phyloP scores from a whole-genome alignment of 2,329 filamentous ascomycete genomes.

The Coniochaeta prunicola region DNA sequence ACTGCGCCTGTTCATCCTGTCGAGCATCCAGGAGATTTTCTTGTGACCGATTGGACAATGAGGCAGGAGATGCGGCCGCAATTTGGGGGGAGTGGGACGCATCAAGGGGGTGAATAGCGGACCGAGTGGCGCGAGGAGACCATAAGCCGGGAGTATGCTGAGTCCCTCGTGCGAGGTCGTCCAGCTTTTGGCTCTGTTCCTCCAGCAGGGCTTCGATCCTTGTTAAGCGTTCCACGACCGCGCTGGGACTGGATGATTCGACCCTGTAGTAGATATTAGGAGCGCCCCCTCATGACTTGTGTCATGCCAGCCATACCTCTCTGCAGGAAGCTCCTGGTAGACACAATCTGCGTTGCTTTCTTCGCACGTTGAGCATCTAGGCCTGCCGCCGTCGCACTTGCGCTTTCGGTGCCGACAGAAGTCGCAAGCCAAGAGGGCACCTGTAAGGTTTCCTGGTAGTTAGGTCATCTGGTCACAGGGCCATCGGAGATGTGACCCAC shows the following conservation, averaged over 20 bases:
- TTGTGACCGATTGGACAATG: slow-evolving; percentile 6
- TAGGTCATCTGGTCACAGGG: slow-evolving; percentile 2
- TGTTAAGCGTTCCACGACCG: slow-evolving; percentile 27
- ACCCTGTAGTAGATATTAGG: slow-evolving; percentile 16
- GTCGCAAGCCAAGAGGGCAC: slow-evolving; percentile 31
- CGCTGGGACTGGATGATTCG: slow-evolving; percentile 24
- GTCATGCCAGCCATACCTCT: slow-evolving; percentile 16
- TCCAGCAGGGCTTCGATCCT: slow-evolving; percentile 26
- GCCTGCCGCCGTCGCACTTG: slow-evolving; percentile 6
- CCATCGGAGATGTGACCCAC: slow-evolving; percentile 12
- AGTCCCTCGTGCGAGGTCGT: slow-evolving; percentile 7
- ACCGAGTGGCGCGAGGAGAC: neutral
- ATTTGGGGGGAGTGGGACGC: neutral
- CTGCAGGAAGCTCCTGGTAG: slow-evolving; percentile 10
- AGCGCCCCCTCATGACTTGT: neutral
- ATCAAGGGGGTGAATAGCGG: neutral
- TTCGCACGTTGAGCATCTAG: slow-evolving; percentile 1
- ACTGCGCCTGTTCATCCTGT: neutral
- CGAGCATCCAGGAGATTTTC: neutral
- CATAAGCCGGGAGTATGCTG: neutral
- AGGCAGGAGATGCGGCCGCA: slow-evolving; percentile 7
- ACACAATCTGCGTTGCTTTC: slow-evolving; percentile 5
- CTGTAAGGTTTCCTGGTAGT: slow-evolving; percentile 14
- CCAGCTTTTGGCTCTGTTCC: slow-evolving; percentile 15
- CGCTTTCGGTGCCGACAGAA: slow-evolving; percentile 15